Evolutionary conservation across 164 flowering plant species (phyloP).

Genomic region (Saururus chinensis): DNA sequence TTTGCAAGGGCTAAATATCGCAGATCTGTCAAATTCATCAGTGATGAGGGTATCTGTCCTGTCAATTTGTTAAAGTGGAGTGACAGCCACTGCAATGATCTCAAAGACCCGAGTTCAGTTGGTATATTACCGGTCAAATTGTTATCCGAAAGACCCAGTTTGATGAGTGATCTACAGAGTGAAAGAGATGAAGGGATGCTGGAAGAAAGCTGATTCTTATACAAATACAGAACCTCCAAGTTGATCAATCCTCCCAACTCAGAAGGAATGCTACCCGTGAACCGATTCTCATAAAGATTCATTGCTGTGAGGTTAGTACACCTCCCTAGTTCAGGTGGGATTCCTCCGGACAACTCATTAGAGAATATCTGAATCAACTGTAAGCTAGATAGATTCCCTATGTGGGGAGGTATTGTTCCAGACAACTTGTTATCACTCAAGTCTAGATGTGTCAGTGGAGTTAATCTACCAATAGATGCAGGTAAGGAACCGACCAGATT

Average conservation of each 20-base stretch:
- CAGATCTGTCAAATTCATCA: slow-evolving; percentile 43
- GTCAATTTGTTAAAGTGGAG: slow-evolving; percentile 47
- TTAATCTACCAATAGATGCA: slow-evolving; percentile 37
- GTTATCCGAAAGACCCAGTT: slow-evolving; percentile 47
- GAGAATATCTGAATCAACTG: slow-evolving; percentile 25
- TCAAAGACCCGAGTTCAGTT: slow-evolving; percentile 37
- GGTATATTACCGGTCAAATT: slow-evolving; percentile 42
- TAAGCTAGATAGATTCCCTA: slow-evolving; percentile 45
- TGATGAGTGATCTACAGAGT: slow-evolving; percentile 25
- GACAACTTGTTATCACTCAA: slow-evolving; percentile 42
- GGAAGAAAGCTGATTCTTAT: slow-evolving; percentile 37
- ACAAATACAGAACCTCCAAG: slow-evolving; percentile 27
- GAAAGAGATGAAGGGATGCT: slow-evolving; percentile 45
- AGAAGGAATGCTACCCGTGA: slow-evolving; percentile 50
- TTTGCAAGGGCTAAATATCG: slow-evolving; percentile 29
- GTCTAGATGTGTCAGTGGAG: slow-evolving; percentile 31
- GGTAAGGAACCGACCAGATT: slow-evolving; percentile 51
- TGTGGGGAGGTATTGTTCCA: slow-evolving; percentile 42
- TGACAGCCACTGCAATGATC: slow-evolving; percentile 31
- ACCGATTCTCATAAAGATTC: slow-evolving; percentile 30
- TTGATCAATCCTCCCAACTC: slow-evolving; percentile 38
- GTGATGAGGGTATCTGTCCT: slow-evolving; percentile 43
- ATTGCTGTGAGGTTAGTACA: slow-evolving; percentile 39
- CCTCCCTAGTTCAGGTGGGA: slow-evolving; percentile 48
- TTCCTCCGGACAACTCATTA: slow-evolving; percentile 36